A percentile compares a stretch with the other conserved stretches of the same genome.
phyloP scores from a whole-genome alignment of 78 protist genomes.

The Dictyostelium capitatum region DNA sequence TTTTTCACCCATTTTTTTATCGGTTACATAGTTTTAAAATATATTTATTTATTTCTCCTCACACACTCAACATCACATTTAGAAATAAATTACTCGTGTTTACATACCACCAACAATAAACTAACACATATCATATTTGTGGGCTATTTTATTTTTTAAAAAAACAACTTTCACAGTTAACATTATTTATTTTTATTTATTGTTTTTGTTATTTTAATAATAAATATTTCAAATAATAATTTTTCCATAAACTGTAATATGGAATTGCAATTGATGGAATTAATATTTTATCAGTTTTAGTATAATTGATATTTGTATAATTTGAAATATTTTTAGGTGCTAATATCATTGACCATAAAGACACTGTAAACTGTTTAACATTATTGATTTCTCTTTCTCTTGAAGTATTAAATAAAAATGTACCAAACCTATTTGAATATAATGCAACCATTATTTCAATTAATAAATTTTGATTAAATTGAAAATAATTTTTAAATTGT shows the following conservation, averaged over 20 bases:
- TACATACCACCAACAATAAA: no score
- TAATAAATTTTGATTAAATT: constrained; percentile 89
- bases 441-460: neutral
- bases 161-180: no score
- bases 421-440: constrained; percentile 83
- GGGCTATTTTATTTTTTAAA: neutral
- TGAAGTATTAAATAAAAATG: constrained; percentile 78
- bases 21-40: neutral
- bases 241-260: neutral
- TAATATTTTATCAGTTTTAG: neutral
- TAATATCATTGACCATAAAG: neutral
- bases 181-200: neutral
- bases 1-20: no score
- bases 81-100: no score
- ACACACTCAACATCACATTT: neutral
- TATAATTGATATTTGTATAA: neutral
- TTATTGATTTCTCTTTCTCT: constrained; percentile 61
- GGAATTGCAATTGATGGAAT: constrained; percentile 16
- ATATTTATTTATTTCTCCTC: no score
- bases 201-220: neutral
- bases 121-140: neutral
- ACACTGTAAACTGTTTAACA: neutral
- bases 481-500: constrained; percentile 91
- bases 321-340: neutral
- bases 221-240: constrained; percentile 16